A percentile compares a stretch with the other conserved stretches of the same genome.
Evolutionary conservation across 306 rosid species (phyloP).

Genomic region (Heteromeles arbutifolia): DNA sequence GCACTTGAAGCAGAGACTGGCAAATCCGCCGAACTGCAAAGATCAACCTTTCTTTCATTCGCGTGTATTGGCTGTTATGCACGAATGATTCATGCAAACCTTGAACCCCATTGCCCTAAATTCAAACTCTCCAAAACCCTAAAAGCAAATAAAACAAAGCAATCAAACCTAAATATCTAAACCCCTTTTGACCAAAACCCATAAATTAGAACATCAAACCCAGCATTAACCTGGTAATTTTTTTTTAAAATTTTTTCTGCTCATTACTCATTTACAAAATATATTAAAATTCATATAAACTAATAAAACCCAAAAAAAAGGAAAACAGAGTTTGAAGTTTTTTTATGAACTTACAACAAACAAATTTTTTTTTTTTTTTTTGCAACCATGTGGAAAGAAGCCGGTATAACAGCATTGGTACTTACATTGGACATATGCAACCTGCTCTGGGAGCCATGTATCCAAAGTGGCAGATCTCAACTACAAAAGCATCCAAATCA

Average conservation of each 20-base stretch:
- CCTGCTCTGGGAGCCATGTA: conserved; percentile 95
- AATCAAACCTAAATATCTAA: conserved; percentile 47
- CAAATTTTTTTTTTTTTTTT: too few relatives aligned
- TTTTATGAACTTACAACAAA: too few relatives aligned
- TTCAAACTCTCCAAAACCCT: conserved; percentile 20
- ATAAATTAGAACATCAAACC: neutral
- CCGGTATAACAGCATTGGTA: neutral
- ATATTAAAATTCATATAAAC: too few relatives aligned
- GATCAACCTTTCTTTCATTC: conserved; percentile 90
- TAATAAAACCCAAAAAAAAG: too few relatives aligned
- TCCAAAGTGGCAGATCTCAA: conserved; percentile 86
- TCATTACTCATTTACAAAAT: too few relatives aligned
- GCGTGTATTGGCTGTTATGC: conserved; percentile 27
- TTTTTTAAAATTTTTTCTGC: too few relatives aligned
- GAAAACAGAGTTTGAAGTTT: too few relatives aligned
- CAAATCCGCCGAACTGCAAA: conserved; percentile 74
- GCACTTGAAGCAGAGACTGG: conserved; percentile 26
- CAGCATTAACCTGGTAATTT: neutral
- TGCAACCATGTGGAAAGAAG: neutral
- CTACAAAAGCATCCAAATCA: conserved; percentile 32
- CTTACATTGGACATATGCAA: conserved; percentile 78
- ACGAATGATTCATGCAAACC: conserved; percentile 56
- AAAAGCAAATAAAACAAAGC: conserved; percentile 6
- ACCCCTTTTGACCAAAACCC: conserved; percentile 27
- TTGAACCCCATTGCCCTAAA: conserved; percentile 58